Conservation (phyloP, 768 basidiomycete species). For the Crassisporium funariophilum region DNA sequence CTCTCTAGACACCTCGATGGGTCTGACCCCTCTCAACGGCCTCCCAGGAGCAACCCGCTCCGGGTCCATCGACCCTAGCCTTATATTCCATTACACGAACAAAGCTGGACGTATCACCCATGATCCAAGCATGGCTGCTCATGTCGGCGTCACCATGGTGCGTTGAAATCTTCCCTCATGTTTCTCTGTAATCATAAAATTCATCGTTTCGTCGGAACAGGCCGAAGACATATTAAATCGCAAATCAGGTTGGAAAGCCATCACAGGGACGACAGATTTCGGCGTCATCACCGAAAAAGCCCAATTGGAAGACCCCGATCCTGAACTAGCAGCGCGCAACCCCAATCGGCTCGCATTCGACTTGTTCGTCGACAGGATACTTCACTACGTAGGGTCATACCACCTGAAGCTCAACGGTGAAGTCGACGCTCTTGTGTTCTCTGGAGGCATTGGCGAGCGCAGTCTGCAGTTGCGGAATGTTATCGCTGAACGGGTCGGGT, state of each 20-base stretch:
- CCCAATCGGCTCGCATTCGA: conserved; percentile 67
- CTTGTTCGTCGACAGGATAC: conserved; percentile 76
- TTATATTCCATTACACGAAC: conserved; percentile 84
- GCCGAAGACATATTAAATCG: conserved; percentile 77
- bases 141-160: conserved; percentile 58
- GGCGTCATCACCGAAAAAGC: conserved; percentile 59
- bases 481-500: conserved; percentile 53
- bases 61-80: conserved; percentile 80
- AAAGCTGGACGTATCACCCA: conserved; percentile 56
- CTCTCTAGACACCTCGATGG: conserved; percentile 90
- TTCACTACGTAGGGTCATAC: conserved; percentile 75
- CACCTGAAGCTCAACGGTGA: conserved; percentile 66
- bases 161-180: neutral
- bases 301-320: conserved; percentile 27
- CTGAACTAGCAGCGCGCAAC: conserved; percentile 30
- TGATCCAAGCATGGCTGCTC: conserved; percentile 43
- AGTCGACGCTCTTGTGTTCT: conserved; percentile 82
- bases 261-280: conserved; percentile 85
- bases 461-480: conserved; percentile 61
- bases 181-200: neutral
- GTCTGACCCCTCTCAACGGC: conserved; percentile 86
- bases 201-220: conserved; percentile 24
- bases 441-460: conserved; percentile 87
- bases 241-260: conserved; percentile 75
- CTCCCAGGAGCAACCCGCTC: conserved; percentile 88